Percentiles rank a stretch among this genome's conserved stretches.
Conservation (phyloP, 441 rosid species). For the Jatropha podagrica region DNA sequence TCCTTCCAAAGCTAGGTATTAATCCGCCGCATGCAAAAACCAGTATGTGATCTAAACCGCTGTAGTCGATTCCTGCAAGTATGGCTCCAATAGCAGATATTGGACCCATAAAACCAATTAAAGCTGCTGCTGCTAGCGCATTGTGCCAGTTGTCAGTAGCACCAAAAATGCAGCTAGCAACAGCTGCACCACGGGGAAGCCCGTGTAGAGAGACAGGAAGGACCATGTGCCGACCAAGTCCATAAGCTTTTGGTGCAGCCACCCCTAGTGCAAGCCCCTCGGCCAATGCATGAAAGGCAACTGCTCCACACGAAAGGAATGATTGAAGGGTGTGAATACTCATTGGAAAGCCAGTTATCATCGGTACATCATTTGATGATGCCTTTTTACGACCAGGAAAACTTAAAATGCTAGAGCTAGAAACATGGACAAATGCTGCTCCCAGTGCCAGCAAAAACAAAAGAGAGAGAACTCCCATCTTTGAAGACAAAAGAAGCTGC, state of each 20-base stretch:
- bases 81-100: slow-evolving; percentile 89
- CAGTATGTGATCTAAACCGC: slow-evolving; percentile 93
- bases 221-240: slow-evolving; percentile 93
- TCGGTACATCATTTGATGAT: slow-evolving; percentile 46
- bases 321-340: slow-evolving; percentile 85
- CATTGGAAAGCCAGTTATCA: slow-evolving; percentile 55
- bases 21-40: slow-evolving; percentile 88
- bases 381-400: slow-evolving; percentile 58
- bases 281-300: slow-evolving; percentile 89
- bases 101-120: slow-evolving; percentile 90
- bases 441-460: slow-evolving; percentile 53
- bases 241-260: slow-evolving; percentile 96
- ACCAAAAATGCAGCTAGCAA: slow-evolving; percentile 92
- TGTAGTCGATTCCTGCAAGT: slow-evolving; percentile 87
- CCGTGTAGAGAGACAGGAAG: slow-evolving; percentile 96
- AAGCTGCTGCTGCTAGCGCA: slow-evolving; percentile 79
- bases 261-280: slow-evolving; percentile 98
- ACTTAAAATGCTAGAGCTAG: slow-evolving; percentile 50
- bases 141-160: slow-evolving; percentile 94
- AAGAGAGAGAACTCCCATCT: slow-evolving; percentile 75
- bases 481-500: slow-evolving; percentile 69
- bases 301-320: slow-evolving; percentile 81
- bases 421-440: slow-evolving; percentile 53
- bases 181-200: slow-evolving; percentile 98
- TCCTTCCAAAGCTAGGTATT: slow-evolving; percentile 65